Evolutionary conservation across 164 flowering plant genomes (phyloP).

Genomic region (Umbilicus rupestris): DNA sequence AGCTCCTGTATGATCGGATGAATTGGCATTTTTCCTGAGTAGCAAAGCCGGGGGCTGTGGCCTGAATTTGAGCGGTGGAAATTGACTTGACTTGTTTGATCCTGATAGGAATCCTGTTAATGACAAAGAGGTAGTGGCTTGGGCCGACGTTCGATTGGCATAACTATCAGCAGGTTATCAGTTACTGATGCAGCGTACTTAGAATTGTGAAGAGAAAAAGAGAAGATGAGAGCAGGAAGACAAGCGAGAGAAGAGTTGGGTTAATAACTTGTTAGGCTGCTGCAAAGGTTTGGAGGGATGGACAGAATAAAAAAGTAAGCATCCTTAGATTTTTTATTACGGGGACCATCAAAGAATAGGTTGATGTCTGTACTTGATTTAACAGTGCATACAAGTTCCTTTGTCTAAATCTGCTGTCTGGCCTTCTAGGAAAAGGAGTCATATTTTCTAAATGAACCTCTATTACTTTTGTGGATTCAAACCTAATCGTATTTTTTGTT

Average conservation of each 20-base stretch:
- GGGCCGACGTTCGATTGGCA: background rate
- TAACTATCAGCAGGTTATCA: background rate
- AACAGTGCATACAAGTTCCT: background rate
- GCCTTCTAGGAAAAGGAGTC: background rate
- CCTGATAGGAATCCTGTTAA: constrained; percentile 99
- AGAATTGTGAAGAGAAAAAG: no score
- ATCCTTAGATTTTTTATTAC: constrained; percentile 87
- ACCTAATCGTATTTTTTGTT: no score
- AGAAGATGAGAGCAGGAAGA: no score
- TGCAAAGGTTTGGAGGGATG: constrained; percentile 99
- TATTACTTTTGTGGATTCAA: constrained; percentile 9
- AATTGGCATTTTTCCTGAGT: constrained; percentile 92
- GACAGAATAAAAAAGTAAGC: constrained; percentile 95
- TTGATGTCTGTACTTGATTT: constrained; percentile 15
- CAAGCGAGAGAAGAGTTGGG: no score
- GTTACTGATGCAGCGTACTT: no score
- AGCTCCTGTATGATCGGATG: constrained; percentile 46
- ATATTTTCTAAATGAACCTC: background rate
- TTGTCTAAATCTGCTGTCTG: background rate
- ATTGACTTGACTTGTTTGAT: constrained; percentile 88
- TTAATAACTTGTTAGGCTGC: constrained; percentile 87
- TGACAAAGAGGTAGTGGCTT: constrained; percentile 77
- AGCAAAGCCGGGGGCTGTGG: constrained; percentile 99
- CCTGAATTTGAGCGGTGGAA: constrained; percentile 94
- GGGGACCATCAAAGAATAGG: constrained; percentile 99